Evolutionary conservation across 345 rosid species (phyloP).

Genomic region (Pistacia atlantica): DNA sequence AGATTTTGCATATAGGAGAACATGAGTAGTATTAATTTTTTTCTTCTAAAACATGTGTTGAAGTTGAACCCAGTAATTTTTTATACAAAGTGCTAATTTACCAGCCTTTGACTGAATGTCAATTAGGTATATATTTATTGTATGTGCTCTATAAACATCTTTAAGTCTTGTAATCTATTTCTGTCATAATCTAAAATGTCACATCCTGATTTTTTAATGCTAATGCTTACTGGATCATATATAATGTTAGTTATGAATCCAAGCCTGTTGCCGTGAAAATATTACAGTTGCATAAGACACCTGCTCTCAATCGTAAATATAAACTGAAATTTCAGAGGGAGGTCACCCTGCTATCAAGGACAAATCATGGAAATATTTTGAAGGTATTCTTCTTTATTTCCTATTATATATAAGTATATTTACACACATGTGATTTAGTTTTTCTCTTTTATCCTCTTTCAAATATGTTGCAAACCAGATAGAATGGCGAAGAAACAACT

Average conservation of each 20-base stretch:
- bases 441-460: neutral
- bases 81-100: neutral
- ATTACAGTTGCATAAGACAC: slow-evolving; percentile 40
- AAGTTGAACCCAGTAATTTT: neutral
- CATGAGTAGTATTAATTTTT: neutral
- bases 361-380: slow-evolving; percentile 51
- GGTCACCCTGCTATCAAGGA: slow-evolving; percentile 49
- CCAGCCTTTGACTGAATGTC: neutral
- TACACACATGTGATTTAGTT: neutral
- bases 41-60: too few relatives aligned
- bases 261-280: slow-evolving; percentile 58
- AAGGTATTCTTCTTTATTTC: slow-evolving; percentile 37
- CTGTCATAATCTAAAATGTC: neutral
- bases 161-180: neutral
- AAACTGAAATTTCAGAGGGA: slow-evolving; percentile 58
- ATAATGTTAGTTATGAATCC: slow-evolving; percentile 31
- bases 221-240: slow-evolving; percentile 4
- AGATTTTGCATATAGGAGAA: neutral
- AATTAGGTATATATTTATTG: neutral
- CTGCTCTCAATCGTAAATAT: slow-evolving; percentile 29
- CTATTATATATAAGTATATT: neutral
- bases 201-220: neutral
- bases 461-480: neutral
- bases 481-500: neutral
- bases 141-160: neutral